phyloP scores from a whole-genome alignment of 2,329 filamentous ascomycete genomes.

The Aspergillus calidoustus region DNA sequence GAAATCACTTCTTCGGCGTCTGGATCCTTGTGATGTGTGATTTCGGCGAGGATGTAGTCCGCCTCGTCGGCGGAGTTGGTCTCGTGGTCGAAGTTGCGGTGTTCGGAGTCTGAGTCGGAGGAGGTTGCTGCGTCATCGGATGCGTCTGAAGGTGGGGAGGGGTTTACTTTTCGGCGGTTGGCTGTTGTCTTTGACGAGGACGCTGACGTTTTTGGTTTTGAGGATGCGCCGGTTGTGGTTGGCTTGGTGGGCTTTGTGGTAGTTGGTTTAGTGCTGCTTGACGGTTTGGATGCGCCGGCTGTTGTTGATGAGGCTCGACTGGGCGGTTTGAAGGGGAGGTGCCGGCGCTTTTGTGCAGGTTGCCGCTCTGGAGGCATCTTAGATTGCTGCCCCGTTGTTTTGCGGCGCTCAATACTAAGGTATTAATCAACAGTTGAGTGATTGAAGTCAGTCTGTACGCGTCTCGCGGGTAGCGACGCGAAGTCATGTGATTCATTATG shows the following conservation, averaged over 20 bases:
- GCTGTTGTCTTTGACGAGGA: slow-evolving; percentile 20
- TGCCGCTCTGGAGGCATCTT: slow-evolving; percentile 36
- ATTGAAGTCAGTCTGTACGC: neutral
- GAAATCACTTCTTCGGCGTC: slow-evolving; percentile 35
- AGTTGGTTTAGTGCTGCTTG: slow-evolving; percentile 9
- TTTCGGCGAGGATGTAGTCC: slow-evolving; percentile 54
- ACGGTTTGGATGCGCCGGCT: slow-evolving; percentile 26
- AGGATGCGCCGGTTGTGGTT: slow-evolving; percentile 8
- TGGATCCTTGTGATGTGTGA: slow-evolving; percentile 34
- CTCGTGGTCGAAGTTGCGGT: slow-evolving; percentile 30
- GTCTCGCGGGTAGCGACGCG: slow-evolving; percentile 21
- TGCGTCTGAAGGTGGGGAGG: slow-evolving; percentile 3
- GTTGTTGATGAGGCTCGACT: slow-evolving; percentile 37
- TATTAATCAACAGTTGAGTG: neutral
- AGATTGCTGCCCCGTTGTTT: slow-evolving; percentile 1
- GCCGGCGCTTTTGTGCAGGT: slow-evolving; percentile 41
- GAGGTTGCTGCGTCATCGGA: slow-evolving; percentile 15
- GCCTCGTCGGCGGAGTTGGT: slow-evolving; percentile 38
- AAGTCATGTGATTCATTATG: slow-evolving; percentile 23
- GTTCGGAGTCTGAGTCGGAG: slow-evolving; percentile 16
- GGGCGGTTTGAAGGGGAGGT: slow-evolving; percentile 52
- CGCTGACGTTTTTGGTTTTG: neutral
- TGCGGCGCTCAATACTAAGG: neutral
- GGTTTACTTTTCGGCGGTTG: slow-evolving; percentile 18
- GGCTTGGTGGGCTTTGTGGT: slow-evolving; percentile 22